phyloP scores from a whole-genome alignment of 345 rosid species.

The Eucalyptus cloeziana region DNA sequence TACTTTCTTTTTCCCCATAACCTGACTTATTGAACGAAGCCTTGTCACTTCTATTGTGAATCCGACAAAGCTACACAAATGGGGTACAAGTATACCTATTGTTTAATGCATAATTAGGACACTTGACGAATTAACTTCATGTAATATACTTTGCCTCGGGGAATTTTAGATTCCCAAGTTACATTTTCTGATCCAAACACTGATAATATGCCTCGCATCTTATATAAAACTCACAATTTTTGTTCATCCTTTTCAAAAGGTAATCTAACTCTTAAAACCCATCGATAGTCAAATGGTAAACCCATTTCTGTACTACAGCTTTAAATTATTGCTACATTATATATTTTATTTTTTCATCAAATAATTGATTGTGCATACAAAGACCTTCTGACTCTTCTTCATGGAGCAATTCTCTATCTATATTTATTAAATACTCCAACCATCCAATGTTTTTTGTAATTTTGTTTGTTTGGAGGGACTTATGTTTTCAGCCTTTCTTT shows the following conservation, averaged over 20 bases:
- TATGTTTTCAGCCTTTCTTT: background rate
- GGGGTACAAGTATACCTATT: background rate
- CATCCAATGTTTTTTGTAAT: background rate
- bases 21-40: background rate
- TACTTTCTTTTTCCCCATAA: background rate
- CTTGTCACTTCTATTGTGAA: background rate
- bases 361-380: background rate
- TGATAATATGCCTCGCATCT: background rate
- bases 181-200: background rate
- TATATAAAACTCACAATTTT: background rate
- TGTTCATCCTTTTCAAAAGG: background rate
- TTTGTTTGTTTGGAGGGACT: background rate
- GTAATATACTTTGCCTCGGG: background rate
- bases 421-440: background rate
- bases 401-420: background rate
- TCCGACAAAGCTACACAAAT: background rate
- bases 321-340: background rate
- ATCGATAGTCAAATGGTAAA: background rate
- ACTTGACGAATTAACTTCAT: background rate
- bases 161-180: background rate
- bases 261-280: background rate
- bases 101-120: background rate
- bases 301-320: background rate
- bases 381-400: background rate
- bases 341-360: background rate